Evolutionary conservation across 2,329 filamentous ascomycete species (phyloP).

Genomic region (Exophiala calicioides): DNA sequence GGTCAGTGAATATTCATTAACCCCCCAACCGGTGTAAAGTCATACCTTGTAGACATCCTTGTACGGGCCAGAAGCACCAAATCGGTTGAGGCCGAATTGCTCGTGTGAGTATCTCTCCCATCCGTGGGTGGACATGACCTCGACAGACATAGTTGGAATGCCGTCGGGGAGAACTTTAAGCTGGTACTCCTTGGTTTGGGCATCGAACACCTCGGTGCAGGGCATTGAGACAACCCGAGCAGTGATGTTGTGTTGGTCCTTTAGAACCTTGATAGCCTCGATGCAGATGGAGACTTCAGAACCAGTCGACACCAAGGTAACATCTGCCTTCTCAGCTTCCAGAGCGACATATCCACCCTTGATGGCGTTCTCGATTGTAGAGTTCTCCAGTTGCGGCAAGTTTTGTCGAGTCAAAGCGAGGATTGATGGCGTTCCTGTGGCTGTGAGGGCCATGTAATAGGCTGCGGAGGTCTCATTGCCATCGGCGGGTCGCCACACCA

Average conservation of each 20-base stretch:
- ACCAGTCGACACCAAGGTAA: conserved; percentile 92
- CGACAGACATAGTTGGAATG: conserved; percentile 87
- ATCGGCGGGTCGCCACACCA: conserved; percentile 98
- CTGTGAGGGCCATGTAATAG: conserved; percentile 92
- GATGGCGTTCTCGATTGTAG: conserved; percentile 80
- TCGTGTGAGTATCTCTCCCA: conserved; percentile 99
- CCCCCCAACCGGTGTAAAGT: conserved; percentile 16
- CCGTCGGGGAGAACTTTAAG: conserved; percentile 90
- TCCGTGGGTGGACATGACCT: conserved; percentile 95
- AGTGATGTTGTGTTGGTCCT: conserved; percentile 82
- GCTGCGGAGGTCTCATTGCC: conserved; percentile 97
- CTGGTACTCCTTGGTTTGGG: conserved; percentile 91
- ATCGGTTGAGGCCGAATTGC: conserved; percentile 99
- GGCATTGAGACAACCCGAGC: conserved; percentile 93
- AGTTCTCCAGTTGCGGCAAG: conserved; percentile 94
- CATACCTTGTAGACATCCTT: conserved; percentile 93
- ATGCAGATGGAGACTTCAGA: conserved; percentile 94
- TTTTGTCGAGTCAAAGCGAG: conserved; percentile 96
- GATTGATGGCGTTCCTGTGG: conserved; percentile 87
- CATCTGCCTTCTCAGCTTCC: conserved; percentile 77
- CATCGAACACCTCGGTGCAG: conserved; percentile 95
- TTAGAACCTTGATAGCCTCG: conserved; percentile 87
- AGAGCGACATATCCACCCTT: conserved; percentile 94
- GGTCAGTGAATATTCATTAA: conserved; percentile 39
- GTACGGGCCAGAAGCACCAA: conserved; percentile 95